These are phyloP conservation scores for Dothiorella sarmentorum DNA, from an alignment of 2,329 filamentous ascomycete genomes.

Conservation along the genomic window DNA sequence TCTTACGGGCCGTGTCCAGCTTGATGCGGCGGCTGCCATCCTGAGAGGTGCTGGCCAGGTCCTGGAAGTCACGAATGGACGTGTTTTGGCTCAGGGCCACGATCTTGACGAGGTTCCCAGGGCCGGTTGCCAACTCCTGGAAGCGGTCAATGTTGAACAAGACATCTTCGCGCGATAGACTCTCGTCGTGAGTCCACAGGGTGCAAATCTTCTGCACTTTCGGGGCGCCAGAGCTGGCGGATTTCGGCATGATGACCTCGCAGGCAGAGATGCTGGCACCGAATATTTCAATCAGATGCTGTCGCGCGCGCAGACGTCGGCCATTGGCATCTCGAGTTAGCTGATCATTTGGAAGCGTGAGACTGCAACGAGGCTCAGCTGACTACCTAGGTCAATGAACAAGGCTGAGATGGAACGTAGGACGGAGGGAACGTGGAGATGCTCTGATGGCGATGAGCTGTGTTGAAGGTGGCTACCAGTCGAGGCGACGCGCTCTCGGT, in stretches of 20 bases:
- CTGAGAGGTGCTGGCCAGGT: constrained; percentile 29
- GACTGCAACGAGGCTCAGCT: not conserved
- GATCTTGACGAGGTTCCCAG: constrained; percentile 71
- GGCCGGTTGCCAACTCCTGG: constrained; percentile 57
- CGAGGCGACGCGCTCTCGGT: not conserved
- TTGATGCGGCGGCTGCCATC: constrained; percentile 29
- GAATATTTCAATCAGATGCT: not conserved
- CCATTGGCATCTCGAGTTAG: not conserved
- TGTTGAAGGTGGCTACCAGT: not conserved
- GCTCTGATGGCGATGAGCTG: not conserved
- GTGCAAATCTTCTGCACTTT: constrained; percentile 44
- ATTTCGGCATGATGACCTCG: constrained; percentile 29
- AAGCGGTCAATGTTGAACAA: constrained; percentile 73
- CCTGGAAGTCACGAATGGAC: constrained; percentile 45
- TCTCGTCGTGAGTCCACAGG: constrained; percentile 65
- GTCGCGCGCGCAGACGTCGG: constrained; percentile 15
- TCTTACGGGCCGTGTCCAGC: constrained; percentile 25
- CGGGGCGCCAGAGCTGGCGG: constrained; percentile 25
- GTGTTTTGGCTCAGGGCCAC: constrained; percentile 56
- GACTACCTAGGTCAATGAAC: not conserved
- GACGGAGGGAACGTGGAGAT: not conserved
- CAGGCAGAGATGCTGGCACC: not conserved
- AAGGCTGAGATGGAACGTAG: no score
- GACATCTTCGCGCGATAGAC: constrained; percentile 73
- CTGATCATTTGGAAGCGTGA: not conserved